phyloP scores from a whole-genome alignment of 345 rosid genomes.

The Bruguiera gymnorhiza region DNA sequence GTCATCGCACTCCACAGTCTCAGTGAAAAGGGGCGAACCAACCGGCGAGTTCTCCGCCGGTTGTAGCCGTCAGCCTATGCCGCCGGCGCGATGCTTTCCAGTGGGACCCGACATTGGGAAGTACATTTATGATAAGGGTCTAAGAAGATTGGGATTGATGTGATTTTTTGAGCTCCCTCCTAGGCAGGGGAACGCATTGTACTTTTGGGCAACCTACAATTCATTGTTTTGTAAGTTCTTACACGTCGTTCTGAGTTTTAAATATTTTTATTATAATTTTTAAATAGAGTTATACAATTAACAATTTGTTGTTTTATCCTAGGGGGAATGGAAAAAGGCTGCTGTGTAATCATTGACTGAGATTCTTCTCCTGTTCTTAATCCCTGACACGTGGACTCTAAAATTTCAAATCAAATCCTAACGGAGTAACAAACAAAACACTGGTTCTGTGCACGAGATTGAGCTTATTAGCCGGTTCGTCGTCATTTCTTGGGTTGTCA shows the following conservation, averaged over 20 bases:
- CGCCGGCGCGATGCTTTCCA: slow-evolving; percentile 13
- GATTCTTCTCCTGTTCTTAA: slow-evolving; percentile 9
- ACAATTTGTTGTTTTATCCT: no score
- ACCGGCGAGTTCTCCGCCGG: slow-evolving; percentile 28
- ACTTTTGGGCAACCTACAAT: no score
- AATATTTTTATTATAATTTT: no score
- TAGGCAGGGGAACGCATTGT: background rate
- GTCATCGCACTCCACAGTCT: background rate
- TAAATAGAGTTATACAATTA: no score
- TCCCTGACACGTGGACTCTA: background rate
- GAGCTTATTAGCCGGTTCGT: no score
- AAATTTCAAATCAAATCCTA: slow-evolving; percentile 9
- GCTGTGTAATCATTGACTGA: slow-evolving; percentile 16
- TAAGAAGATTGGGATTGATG: slow-evolving; percentile 28
- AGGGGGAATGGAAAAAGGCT: background rate
- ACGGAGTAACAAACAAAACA: background rate
- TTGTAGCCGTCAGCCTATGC: slow-evolving; percentile 16
- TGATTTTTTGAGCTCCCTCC: slow-evolving; percentile 2
- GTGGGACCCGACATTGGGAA: background rate
- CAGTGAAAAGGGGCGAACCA: background rate
- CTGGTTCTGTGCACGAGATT: no score
- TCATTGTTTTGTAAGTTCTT: no score
- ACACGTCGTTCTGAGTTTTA: no score
- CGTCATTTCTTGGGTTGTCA: no score
- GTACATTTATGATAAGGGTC: background rate